A percentile compares a stretch with the other conserved stretches of the same genome.
Conservation (phyloP, 768 basidiomycete genomes). For the Lactarius hengduanensis region DNA sequence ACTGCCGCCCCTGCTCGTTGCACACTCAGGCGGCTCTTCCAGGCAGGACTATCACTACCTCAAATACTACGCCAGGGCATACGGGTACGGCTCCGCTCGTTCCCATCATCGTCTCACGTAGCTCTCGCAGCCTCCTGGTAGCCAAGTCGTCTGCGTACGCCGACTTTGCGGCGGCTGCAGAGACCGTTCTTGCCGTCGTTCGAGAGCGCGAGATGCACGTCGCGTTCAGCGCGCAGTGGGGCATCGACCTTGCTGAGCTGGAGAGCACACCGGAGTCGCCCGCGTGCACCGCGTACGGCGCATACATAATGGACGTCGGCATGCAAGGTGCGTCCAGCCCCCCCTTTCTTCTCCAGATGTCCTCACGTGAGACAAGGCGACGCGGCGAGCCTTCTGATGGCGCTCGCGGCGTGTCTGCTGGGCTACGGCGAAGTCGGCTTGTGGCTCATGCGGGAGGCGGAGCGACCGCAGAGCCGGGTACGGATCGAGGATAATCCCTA, state of each 20-base stretch:
- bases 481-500: slow-evolving; percentile 70
- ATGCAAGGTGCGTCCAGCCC: slow-evolving; percentile 49
- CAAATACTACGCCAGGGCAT: slow-evolving; percentile 82
- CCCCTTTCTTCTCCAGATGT: neutral
- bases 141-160: slow-evolving; percentile 70
- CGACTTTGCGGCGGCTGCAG: slow-evolving; percentile 59
- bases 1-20: neutral
- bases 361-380: slow-evolving; percentile 38
- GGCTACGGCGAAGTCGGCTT: slow-evolving; percentile 93
- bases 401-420: slow-evolving; percentile 79
- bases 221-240: slow-evolving; percentile 68
- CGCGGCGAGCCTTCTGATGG: slow-evolving; percentile 67
- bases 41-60: slow-evolving; percentile 84
- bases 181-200: slow-evolving; percentile 61
- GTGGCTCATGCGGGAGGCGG: slow-evolving; percentile 66
- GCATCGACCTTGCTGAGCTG: slow-evolving; percentile 59
- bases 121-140: slow-evolving; percentile 56
- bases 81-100: slow-evolving; percentile 47
- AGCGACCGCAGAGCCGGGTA: slow-evolving; percentile 50
- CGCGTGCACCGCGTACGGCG: slow-evolving; percentile 82
- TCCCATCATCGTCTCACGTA: neutral
- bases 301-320: slow-evolving; percentile 79
- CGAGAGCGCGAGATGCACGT: slow-evolving; percentile 73
- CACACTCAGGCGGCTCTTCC: neutral
- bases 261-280: slow-evolving; percentile 61